Conservation (phyloP, 805 yeast genomes). For the Lipomyces japonicus region DNA sequence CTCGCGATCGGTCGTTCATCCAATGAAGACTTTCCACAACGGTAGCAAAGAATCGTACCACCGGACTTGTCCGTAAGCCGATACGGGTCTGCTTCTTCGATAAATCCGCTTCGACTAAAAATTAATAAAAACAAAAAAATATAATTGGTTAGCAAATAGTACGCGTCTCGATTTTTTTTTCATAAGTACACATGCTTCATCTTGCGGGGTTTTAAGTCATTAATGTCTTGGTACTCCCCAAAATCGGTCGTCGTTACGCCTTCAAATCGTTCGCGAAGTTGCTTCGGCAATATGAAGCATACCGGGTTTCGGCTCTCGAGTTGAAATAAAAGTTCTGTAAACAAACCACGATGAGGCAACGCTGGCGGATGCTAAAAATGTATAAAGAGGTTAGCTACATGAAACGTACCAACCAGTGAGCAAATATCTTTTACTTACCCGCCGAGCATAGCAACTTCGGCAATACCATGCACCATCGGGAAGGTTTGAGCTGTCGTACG, state of each 20-base stretch:
- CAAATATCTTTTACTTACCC: slow-evolving; percentile 10
- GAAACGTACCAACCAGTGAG: slow-evolving; percentile 3
- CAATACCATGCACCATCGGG: slow-evolving; percentile 94
- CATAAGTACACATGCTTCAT: slow-evolving; percentile 11
- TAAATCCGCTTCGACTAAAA: slow-evolving; percentile 40
- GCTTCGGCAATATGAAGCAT: slow-evolving; percentile 63
- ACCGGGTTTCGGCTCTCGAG: slow-evolving; percentile 59
- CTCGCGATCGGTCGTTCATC: slow-evolving; percentile 54
- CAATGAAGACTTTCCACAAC: slow-evolving; percentile 70
- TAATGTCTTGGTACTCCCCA: slow-evolving; percentile 65
- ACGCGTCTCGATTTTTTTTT: neutral
- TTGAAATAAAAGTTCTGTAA: slow-evolving; percentile 56
- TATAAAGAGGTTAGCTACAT: neutral
- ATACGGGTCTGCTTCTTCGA: slow-evolving; percentile 59
- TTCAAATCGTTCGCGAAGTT: slow-evolving; percentile 64
- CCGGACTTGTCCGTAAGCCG: slow-evolving; percentile 64
- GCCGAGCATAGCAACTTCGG: slow-evolving; percentile 59
- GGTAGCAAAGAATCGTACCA: slow-evolving; percentile 64
- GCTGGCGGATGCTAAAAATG: slow-evolving; percentile 37
- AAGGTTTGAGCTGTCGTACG: slow-evolving; percentile 63
- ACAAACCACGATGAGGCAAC: slow-evolving; percentile 41
- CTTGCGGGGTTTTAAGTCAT: slow-evolving; percentile 22
- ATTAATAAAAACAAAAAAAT: slow-evolving; percentile 8
- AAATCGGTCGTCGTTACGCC: slow-evolving; percentile 62
- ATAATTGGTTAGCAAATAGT: neutral